phyloP scores from a whole-genome alignment of 2,329 filamentous ascomycete species.

The Elsinoe australis region DNA sequence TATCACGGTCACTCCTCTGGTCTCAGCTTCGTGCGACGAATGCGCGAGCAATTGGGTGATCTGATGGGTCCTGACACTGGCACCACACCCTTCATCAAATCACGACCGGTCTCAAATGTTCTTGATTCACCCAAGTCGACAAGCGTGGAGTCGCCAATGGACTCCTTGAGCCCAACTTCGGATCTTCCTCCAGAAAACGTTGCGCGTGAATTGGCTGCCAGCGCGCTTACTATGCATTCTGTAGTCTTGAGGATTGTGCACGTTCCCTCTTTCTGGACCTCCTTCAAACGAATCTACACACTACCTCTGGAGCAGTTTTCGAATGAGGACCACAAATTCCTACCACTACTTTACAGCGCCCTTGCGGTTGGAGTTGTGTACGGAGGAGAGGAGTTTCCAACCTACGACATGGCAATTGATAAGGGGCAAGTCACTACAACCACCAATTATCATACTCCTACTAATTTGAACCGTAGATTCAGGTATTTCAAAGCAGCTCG shows the following conservation, averaged over 20 bases:
- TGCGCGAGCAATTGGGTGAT: slow-evolving; percentile 80
- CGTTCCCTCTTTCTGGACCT: slow-evolving; percentile 69
- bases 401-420: slow-evolving; percentile 41
- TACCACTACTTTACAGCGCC: slow-evolving; percentile 43
- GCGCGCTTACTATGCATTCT: slow-evolving; percentile 55
- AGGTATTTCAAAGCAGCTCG: slow-evolving; percentile 43
- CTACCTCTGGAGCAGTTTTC: slow-evolving; percentile 45
- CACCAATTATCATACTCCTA: neutral
- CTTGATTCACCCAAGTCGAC: slow-evolving; percentile 59
- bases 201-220: slow-evolving; percentile 50
- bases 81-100: slow-evolving; percentile 50
- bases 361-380: slow-evolving; percentile 43
- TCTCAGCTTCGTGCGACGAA: slow-evolving; percentile 74
- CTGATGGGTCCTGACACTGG: slow-evolving; percentile 60
- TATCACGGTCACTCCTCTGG: slow-evolving; percentile 93
- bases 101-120: slow-evolving; percentile 47
- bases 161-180: slow-evolving; percentile 45
- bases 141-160: slow-evolving; percentile 56
- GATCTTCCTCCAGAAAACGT: slow-evolving; percentile 61
- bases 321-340: slow-evolving; percentile 40
- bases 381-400: slow-evolving; percentile 31
- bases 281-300: slow-evolving; percentile 70
- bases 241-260: slow-evolving; percentile 67
- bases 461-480: slow-evolving; percentile 29
- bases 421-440: slow-evolving; percentile 34